These are phyloP conservation scores for Melanomma pulvis-pyrius DNA, from an alignment of 495 filamentous ascomycete species.

Conservation along the genomic window DNA sequence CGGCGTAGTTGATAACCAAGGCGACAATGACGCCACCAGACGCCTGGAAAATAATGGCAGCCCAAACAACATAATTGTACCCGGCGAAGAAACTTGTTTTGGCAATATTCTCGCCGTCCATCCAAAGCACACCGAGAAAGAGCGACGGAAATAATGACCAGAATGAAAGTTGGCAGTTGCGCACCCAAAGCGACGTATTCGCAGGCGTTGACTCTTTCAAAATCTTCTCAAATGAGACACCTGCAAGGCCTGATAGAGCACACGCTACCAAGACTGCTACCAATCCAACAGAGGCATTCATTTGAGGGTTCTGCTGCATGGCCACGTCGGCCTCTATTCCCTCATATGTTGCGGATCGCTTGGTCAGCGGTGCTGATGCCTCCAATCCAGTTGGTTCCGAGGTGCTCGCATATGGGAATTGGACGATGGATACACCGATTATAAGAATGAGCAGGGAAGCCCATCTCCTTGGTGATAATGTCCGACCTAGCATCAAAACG, in stretches of 20 bases:
- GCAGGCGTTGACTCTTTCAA: slow-evolving; percentile 75
- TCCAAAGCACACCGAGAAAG: slow-evolving; percentile 80
- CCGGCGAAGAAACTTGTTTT: slow-evolving; percentile 88
- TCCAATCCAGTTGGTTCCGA: slow-evolving; percentile 28
- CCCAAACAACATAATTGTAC: slow-evolving; percentile 91
- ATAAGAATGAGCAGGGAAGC: slow-evolving; percentile 76
- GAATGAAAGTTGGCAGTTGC: slow-evolving; percentile 90
- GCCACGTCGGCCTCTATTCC: slow-evolving; percentile 83
- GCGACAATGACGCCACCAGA: slow-evolving; percentile 80
- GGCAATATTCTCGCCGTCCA: slow-evolving; percentile 81
- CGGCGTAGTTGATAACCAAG: slow-evolving; percentile 81
- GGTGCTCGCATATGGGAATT: slow-evolving; percentile 58
- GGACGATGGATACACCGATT: slow-evolving; percentile 82
- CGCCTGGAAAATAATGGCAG: slow-evolving; percentile 78
- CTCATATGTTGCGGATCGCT: slow-evolving; percentile 92
- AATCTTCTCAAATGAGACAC: slow-evolving; percentile 94
- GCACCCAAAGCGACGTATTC: slow-evolving; percentile 73
- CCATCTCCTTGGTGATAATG: slow-evolving; percentile 74
- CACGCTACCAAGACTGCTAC: slow-evolving; percentile 75
- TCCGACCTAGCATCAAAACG: slow-evolving; percentile 71
- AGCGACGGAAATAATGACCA: slow-evolving; percentile 88
- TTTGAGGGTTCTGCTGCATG: slow-evolving; percentile 59
- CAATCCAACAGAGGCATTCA: slow-evolving; percentile 79
- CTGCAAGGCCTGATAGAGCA: slow-evolving; percentile 77
- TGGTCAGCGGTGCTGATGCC: slow-evolving; percentile 53